Evolutionary conservation across 495 filamentous ascomycete species (phyloP), one percentile per base, ranked within the genome.

Genomic region (Penicillium bovifimosum): DNA sequence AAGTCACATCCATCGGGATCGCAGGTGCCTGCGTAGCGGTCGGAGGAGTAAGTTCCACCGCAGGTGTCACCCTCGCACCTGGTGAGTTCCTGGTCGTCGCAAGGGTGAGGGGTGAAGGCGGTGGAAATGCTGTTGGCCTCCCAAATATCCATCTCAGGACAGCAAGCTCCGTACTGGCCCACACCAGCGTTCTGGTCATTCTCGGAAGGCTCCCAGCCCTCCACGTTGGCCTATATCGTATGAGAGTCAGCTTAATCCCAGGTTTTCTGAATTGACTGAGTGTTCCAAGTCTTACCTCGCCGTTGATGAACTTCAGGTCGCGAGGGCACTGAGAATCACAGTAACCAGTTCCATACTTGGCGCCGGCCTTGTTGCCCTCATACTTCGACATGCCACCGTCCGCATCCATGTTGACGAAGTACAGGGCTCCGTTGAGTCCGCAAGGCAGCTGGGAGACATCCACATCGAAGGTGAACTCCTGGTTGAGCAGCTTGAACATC

Each of bases 1-100:
- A 86, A 88, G 63, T 88, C 86, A 68, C 87, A 91, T 50, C 86
- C 85, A 62, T 84, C 84, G 54, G 87, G 81, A 62, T 91, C 88
- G 63, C 87, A 91, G 48, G 80, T 76, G 43, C 77, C 80, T 34
- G 45, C 67, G 54, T 80, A 79, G 49, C 73, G 71, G 50, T 65
- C 58, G 11, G 33, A n/a, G 36, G 56, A 66, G 58, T 76, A 74
- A 11, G 72, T 71, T 36, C 76, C 76, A 39, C 78, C 81, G 54
- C 85, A 87, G 20, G 70, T 60, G 36, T 69, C 67, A 18, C 79
- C 82, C 24, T 68, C 65, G 71, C 86, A 89, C 55, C 78, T 68
- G 50, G 75, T 77, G 58, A 81, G 78, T 28, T 66, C 71, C 35
- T 79, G 68, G 56, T 64, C 73, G 56, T 69, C 74, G 73, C 85